Evolutionary conservation across 768 basidiomycete species (phyloP), one percentile per base, ranked within the genome.

Genomic region (Paxillus ammoniavirescens): DNA sequence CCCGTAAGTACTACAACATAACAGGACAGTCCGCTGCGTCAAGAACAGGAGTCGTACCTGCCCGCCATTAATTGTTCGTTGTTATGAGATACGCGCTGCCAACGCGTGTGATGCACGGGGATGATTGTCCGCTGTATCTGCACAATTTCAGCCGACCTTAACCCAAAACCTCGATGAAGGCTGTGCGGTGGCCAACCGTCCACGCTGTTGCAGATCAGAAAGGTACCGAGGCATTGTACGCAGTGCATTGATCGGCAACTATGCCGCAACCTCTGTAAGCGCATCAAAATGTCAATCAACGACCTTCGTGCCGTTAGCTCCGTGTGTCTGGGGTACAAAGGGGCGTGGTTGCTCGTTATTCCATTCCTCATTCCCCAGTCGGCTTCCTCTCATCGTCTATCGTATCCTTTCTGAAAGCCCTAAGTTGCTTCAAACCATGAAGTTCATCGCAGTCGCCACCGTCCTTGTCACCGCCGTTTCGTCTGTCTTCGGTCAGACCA

Each of bases 401-500:
- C 41, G 5, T 8, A 2, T 23, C 18, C 2, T 40, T 17, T 15
- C 13, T 12, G 13, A 13, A 12, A 21, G 5, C 33, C n/a, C 21
- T 5, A 18, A 6, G 26, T 26, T 26, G 5, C 26, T 26, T 26
- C 26, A 4, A 26, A 40, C 13, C 12, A 69, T 70, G 68, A 65
- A 52, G 42, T 15, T 54, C 33, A 36, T 60, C 40, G 4, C 57
- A 9, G 8, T 31, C n/a, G 30, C 55, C 21, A 30, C 42, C 47
- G 23, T 59, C 18, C 42, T 65, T 9, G 35, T 40, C n/a, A 33
- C 48, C 12, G 56, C 36, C 8, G 55, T 47, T 5, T 54, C 44
- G 0, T 53, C 54, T 36, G 60, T 55, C 9, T 33, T 69, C 8
- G 59, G 61, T 8, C 69, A 71, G 57, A 69, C 68, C 1, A 71